These are phyloP conservation scores for Lipomyces chichibuensis DNA, from an alignment of 805 yeast genomes.

Conservation along the genomic window DNA sequence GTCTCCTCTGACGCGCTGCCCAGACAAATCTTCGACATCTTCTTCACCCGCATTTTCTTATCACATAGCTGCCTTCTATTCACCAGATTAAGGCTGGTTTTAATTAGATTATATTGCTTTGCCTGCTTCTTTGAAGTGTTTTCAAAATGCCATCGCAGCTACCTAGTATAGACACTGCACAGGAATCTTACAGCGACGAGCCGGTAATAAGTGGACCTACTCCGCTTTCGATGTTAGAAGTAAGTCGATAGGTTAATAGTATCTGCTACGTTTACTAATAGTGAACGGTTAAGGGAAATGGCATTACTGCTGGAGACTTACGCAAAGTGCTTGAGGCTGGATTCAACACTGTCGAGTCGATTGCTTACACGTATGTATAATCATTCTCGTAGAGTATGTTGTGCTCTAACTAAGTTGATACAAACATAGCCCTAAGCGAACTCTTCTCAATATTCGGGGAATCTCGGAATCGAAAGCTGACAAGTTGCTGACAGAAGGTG, in stretches of 20 bases:
- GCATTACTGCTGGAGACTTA: slow-evolving; percentile 78
- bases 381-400: background rate
- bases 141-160: slow-evolving; percentile 11
- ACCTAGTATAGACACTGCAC: background rate
- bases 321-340: slow-evolving; percentile 82
- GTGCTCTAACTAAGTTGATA: background rate
- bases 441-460: slow-evolving; percentile 77
- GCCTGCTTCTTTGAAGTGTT: background rate
- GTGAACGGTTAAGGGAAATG: slow-evolving; percentile 62
- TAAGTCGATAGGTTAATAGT: background rate
- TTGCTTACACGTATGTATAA: slow-evolving; percentile 73
- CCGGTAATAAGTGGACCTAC: slow-evolving; percentile 31
- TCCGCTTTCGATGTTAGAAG: slow-evolving; percentile 35
- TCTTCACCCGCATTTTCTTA: background rate
- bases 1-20: background rate
- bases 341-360: slow-evolving; percentile 83
- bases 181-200: slow-evolving; percentile 25
- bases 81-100: background rate
- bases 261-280: background rate
- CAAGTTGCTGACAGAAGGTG: slow-evolving; percentile 64
- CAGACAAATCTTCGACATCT: background rate
- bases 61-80: background rate
- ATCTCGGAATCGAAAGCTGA: slow-evolving; percentile 96
- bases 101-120: background rate
- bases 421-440: slow-evolving; percentile 63